These are phyloP conservation scores for Pestalotiopsis sp. DNA, from an alignment of 2,329 filamentous ascomycete genomes.

Conservation along the genomic window DNA sequence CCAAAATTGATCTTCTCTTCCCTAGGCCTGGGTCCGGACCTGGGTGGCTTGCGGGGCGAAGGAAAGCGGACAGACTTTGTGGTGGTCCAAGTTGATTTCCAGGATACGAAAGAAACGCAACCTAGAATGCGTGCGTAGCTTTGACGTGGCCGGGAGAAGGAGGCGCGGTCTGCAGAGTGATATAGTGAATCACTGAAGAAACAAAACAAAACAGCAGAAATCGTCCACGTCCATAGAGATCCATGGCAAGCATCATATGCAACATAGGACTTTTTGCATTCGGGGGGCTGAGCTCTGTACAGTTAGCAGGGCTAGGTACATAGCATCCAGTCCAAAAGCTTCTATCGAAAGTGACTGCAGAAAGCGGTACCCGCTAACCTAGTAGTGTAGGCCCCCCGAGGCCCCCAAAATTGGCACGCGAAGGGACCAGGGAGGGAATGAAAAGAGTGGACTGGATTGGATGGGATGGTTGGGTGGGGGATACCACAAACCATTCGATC, in stretches of 20 bases:
- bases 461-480: background rate
- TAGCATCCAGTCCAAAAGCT: background rate
- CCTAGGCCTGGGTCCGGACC: too few species aligned
- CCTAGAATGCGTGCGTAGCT: too few species aligned
- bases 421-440: background rate
- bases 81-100: too few species aligned
- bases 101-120: too few species aligned
- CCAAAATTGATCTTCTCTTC: background rate
- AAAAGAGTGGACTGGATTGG: background rate
- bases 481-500: background rate
- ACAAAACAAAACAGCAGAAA: background rate
- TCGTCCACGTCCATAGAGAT: background rate
- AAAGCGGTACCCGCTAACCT: background rate
- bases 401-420: constrained; percentile 6
- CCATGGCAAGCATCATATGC: background rate
- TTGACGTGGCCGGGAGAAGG: background rate
- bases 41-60: too few species aligned
- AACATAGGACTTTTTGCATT: background rate
- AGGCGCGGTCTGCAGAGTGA: background rate
- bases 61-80: too few species aligned
- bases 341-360: background rate
- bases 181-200: background rate
- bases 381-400: background rate
- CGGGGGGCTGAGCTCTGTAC: background rate
- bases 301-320: background rate